Evolutionary conservation across 306 rosid genomes (phyloP).

Genomic region (Quercus alba): DNA sequence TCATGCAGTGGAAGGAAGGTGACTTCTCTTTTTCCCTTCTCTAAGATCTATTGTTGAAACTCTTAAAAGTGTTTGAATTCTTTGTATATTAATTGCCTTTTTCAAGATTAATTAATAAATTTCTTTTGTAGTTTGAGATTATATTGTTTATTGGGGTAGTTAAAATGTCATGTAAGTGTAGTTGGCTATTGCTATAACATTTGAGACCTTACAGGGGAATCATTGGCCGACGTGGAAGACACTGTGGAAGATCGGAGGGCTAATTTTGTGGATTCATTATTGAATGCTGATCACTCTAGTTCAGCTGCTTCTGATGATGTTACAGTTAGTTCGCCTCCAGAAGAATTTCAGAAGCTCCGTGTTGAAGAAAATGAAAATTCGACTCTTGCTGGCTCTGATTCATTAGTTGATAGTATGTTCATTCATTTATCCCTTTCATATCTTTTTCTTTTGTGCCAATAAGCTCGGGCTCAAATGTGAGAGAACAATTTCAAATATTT

Average conservation of each 20-base stretch:
- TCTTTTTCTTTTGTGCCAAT: not conserved
- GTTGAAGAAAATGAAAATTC: constrained; percentile 34
- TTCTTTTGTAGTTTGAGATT: not conserved
- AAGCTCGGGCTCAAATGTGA: not conserved
- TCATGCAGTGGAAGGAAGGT: constrained; percentile 83
- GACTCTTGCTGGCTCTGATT: constrained; percentile 31
- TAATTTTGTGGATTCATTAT: constrained; percentile 76
- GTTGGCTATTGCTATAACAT: constrained; percentile 4
- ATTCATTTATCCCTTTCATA: constrained; percentile 11
- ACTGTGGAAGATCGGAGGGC: constrained; percentile 72
- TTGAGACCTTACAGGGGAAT: constrained; percentile 60
- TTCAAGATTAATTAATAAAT: constrained; percentile 4
- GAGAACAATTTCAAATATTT: not conserved
- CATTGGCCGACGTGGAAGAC: constrained; percentile 57
- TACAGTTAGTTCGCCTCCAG: constrained; percentile 21
- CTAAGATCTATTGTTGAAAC: not conserved
- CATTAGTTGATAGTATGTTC: constrained; percentile 48
- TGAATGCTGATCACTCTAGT: constrained; percentile 48
- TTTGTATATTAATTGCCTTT: not conserved
- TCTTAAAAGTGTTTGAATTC: not conserved
- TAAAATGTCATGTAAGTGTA: constrained; percentile 7
- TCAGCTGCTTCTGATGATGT: constrained; percentile 39
- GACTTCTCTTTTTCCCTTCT: not conserved
- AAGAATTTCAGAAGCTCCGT: constrained; percentile 27
- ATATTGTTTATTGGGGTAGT: not conserved